These are phyloP conservation scores for Ganoderma sinense DNA, from an alignment of 1,284 basidiomycete genomes.

Conservation along the genomic window DNA sequence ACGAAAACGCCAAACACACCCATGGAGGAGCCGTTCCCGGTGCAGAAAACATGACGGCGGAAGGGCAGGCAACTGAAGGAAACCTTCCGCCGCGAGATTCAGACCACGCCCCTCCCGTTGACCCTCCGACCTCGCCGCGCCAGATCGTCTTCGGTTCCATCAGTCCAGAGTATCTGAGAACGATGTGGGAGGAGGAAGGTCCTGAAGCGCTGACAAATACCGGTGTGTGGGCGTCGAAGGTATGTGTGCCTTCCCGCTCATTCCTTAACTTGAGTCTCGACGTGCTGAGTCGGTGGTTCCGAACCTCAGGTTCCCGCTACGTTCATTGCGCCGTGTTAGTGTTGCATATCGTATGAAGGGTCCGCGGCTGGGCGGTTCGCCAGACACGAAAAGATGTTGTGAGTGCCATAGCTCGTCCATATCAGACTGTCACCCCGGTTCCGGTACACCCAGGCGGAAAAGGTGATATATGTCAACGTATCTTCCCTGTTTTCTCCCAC, in stretches of 20 bases:
- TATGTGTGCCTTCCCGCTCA: neutral
- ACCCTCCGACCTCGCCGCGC: neutral
- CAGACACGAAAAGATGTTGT: too few species aligned
- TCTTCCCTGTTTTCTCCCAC: too few species aligned
- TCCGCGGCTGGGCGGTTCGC: too few species aligned
- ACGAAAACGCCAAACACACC: too few species aligned
- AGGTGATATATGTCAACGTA: too few species aligned
- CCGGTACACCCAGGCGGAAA: too few species aligned
- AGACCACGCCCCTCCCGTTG: neutral
- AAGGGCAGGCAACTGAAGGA: too few species aligned
- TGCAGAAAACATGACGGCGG: too few species aligned
- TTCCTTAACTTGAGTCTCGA: neutral
- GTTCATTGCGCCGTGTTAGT: neutral
- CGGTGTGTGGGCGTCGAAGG: neutral
- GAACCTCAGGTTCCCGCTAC: neutral
- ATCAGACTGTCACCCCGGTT: too few species aligned
- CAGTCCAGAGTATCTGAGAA: neutral
- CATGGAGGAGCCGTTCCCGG: too few species aligned
- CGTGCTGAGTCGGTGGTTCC: neutral
- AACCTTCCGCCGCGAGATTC: neutral
- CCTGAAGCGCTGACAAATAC: neutral
- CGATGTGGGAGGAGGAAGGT: neutral
- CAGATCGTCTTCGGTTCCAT: neutral
- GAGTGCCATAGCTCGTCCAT: too few species aligned
- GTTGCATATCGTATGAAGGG: neutral